Base-by-base conservation (phyloP, 2,329 filamentous ascomycete genomes). In the Paraconiothyrium brasiliense region DNA sequence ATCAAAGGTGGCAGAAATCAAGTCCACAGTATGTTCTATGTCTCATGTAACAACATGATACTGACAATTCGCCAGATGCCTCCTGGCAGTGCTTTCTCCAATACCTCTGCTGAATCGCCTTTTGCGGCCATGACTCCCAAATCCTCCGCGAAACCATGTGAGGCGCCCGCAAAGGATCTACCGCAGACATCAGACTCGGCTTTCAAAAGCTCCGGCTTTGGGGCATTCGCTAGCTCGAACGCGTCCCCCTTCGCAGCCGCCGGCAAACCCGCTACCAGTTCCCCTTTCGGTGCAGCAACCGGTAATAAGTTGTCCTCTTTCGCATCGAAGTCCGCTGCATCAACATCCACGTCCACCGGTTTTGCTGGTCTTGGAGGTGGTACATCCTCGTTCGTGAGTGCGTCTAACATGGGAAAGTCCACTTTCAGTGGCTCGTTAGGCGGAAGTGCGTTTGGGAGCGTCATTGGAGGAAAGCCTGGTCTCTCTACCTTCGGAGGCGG, bases 401-500 rank as follows among this genome's bases (percentile, higher is more conserved):
- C 63, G 70, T 74, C 37, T 63, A 67, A 2, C 69, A 66, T 68
- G 39, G 39, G 43, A 11, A 82, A 82, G 37, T 78, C 80, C 34
- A 74, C 77, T 10, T 82, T 83, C 65, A 81, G 83, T 60, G 79
- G 79, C 16, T 81, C 82, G 57, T 71, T 77, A 30, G 71, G 67
- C 24, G 49, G 52, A 24, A 70, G 72, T 43, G 71, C 68, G 20
- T 78, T 78, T 48, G 73, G 67, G 22, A 63, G 68, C 13, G 61
- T 76, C 13, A 67, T 66, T 8, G 65, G 66, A 11, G 34, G 22
- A 24, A 41, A 35, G 48, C 67, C 37, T 66, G 73, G 51, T 80
- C 82, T 93, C 10, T 85, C 85, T 2, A 90, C 86, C 67, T 97
- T 97, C 78, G 92, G 78, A 22, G 86, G 85, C 54, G 69, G 69